phyloP scores from a whole-genome alignment of 129 eudicot species.

The Pulicaria dysenterica region DNA sequence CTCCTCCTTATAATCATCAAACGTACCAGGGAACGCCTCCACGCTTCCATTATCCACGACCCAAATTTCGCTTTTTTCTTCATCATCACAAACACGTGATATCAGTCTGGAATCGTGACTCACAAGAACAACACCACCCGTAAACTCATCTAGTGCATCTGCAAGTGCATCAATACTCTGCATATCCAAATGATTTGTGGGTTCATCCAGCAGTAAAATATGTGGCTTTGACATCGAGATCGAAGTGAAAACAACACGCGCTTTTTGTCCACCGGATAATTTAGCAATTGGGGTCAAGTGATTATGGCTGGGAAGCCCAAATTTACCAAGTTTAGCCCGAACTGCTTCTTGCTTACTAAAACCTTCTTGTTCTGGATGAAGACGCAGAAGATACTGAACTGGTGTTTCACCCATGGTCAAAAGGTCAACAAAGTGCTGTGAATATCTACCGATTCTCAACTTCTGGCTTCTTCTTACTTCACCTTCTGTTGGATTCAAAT shows the following conservation, averaged over 20 bases:
- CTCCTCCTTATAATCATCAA: conserved; percentile 20
- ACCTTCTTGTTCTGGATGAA: conserved; percentile 24
- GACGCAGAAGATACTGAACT: conserved; percentile 17
- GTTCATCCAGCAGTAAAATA: conserved; percentile 14
- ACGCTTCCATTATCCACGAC: conserved; percentile 15
- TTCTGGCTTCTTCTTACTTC: conserved; percentile 23
- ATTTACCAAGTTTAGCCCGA: conserved; percentile 22
- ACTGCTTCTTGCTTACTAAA: conserved; percentile 24
- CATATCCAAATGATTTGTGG: conserved; percentile 26
- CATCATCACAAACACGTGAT: conserved; percentile 20
- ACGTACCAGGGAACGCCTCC: background rate
- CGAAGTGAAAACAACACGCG: conserved; percentile 26
- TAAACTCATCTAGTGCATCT: conserved; percentile 11
- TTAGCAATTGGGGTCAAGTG: conserved; percentile 20
- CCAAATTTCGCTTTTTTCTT: conserved; percentile 11
- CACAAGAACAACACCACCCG: conserved; percentile 25
- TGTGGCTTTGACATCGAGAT: conserved; percentile 15
- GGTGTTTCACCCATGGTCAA: conserved; percentile 22
- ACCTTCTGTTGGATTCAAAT: conserved; percentile 17
- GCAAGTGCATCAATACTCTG: conserved; percentile 28
- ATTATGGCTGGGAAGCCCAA: conserved; percentile 26
- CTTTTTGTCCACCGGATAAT: conserved; percentile 23
- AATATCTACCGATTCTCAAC: conserved; percentile 15
- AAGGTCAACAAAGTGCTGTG: conserved; percentile 22
- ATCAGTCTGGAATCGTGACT: conserved; percentile 22